phyloP scores from a whole-genome alignment of 495 filamentous ascomycete genomes.

The Aspergillus conjunctus region DNA sequence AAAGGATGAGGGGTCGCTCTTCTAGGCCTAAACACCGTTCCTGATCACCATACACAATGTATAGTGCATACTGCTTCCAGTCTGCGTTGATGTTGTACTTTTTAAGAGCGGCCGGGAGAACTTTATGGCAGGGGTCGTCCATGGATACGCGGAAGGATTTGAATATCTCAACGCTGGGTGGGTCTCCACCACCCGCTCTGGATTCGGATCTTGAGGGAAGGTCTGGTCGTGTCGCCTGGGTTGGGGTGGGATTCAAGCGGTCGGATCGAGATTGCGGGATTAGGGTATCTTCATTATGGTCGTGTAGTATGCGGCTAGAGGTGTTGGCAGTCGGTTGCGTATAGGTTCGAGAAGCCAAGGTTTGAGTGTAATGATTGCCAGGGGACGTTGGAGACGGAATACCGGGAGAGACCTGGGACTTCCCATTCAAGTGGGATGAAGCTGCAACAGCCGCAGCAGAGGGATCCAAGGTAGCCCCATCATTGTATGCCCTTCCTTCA shows the following conservation, averaged over 20 bases:
- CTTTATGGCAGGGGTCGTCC: conserved; percentile 97
- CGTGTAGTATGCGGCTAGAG: conserved; percentile 39
- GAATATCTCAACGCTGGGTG: conserved; percentile 83
- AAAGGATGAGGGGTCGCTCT: conserved; percentile 90
- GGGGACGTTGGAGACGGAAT: conserved; percentile 88
- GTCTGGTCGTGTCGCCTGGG: conserved; percentile 40
- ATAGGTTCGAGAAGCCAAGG: conserved; percentile 53
- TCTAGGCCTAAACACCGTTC: conserved; percentile 90
- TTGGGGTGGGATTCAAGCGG: conserved; percentile 44
- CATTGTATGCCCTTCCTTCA: conserved; percentile 55
- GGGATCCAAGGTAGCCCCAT: conserved; percentile 56
- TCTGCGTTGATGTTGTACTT: conserved; percentile 98
- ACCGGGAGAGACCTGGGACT: conserved; percentile 64
- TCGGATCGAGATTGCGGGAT: conserved; percentile 34
- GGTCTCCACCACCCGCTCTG: conserved; percentile 43
- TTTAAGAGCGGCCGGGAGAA: conserved; percentile 90
- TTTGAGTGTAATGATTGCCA: conserved; percentile 51
- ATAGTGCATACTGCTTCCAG: conserved; percentile 94
- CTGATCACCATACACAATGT: conserved; percentile 97
- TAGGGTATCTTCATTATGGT: conserved; percentile 47
- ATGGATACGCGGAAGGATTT: conserved; percentile 96
- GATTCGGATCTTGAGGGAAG: conserved; percentile 53
- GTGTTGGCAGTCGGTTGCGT: conserved; percentile 37
- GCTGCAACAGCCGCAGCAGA: conserved; percentile 65
- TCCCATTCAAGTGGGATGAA: conserved; percentile 77